Evolutionary conservation across 1,139 yeast species (phyloP), one percentile per base, ranked within the genome.

Genomic region (Pneumocystis oryctolagi): DNA sequence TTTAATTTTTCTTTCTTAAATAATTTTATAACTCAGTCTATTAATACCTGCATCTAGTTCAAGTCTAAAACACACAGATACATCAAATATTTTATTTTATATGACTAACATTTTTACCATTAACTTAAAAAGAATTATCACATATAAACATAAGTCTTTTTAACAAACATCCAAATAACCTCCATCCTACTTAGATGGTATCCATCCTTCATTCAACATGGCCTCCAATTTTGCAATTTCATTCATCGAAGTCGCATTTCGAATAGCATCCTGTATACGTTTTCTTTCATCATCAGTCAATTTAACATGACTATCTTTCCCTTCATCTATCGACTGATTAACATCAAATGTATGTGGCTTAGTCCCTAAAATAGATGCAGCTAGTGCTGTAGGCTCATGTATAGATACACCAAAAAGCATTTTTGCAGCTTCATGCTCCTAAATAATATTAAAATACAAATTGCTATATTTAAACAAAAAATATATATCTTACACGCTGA

Each of bases 141-240:
- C 18, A 12, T 25, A 47, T 4, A 9, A 47, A 12, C 3, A 25
- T 47, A 47, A 20, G 12, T 47, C 16, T 25, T 47, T 25, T 4
- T 12, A 47, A 16, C 8, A 37, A 47, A 25, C 3, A 40, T 6
- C 14, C 28, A 25, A 47, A 57, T 30, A 35, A 5, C 18, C 37
- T 57, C 9, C 25, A 57, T 57, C 25, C 12, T 30, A 35, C 12
- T 57, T 39, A 12, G 40, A 20, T 55, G 66, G 66, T 47, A 65
- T 60, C 40, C 65, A 61, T 12, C 66, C 66, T 47, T 65, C 66
- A 28, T 61, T 62, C 39, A 67, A 55, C 59, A 62, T 63, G 30
- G 76, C 75, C 71, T 88, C 95, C 35, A 89, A 80, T 62, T 82
- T 75, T 67, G 85, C 88, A 16, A 89, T 85, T 68, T 89, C 96